Conservation (phyloP, 371 early-diverging fungal species). For the Mortierella sp. region DNA sequence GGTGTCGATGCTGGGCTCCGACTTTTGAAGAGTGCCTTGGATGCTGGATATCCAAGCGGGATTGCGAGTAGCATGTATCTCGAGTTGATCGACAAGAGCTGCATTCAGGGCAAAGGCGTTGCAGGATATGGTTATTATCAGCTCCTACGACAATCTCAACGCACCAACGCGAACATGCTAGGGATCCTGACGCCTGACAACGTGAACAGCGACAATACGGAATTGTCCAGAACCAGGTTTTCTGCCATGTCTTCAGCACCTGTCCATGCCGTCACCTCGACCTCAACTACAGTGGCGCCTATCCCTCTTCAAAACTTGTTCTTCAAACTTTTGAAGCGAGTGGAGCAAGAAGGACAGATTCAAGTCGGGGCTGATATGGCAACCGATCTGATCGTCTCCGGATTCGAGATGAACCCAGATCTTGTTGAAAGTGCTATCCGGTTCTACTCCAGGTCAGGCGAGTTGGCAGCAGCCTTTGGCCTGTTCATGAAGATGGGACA, state of each 20-base stretch:
- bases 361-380: conserved; percentile 25
- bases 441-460: conserved; percentile 24
- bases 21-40: conserved; percentile 19
- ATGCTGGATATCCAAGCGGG: conserved; percentile 25
- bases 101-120: conserved; percentile 16
- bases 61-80: conserved; percentile 23
- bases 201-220: neutral
- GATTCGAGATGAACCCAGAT: conserved; percentile 21
- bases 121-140: conserved; percentile 23
- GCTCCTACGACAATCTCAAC: conserved; percentile 14
- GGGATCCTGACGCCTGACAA: neutral
- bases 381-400: conserved; percentile 32
- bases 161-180: neutral
- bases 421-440: conserved; percentile 15
- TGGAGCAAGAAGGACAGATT: conserved; percentile 11
- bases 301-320: conserved; percentile 10
- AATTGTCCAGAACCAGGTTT: neutral
- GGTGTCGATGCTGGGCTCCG: conserved; percentile 19
- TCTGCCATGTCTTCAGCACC: neutral
- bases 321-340: conserved; percentile 10
- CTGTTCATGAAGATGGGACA: conserved; percentile 35
- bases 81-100: conserved; percentile 21
- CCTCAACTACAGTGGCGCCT: conserved; percentile 8
- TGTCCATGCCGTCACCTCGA: conserved; percentile 11
- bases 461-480: conserved; percentile 36